These are phyloP conservation scores for Claviceps digitariae DNA, from an alignment of 2,329 filamentous ascomycete species.

Conservation along the genomic window DNA sequence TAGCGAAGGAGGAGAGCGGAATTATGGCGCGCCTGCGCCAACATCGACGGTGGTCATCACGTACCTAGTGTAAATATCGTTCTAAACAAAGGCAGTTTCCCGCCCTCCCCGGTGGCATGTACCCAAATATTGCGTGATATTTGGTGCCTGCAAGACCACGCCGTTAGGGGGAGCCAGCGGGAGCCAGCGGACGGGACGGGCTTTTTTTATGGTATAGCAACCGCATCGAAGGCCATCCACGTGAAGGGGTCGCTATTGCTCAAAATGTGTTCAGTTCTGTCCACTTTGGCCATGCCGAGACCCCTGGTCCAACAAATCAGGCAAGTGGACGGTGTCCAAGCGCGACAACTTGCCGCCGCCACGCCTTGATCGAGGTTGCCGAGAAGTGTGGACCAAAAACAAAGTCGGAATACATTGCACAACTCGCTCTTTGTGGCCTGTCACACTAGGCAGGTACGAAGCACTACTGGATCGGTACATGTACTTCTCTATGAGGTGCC, in stretches of 20 bases:
- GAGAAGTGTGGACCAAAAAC: not conserved
- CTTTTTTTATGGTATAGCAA: not conserved
- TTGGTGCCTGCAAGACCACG: not conserved
- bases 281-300: not conserved
- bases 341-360: not conserved
- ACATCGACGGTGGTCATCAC: not conserved
- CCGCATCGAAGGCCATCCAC: constrained; percentile 3
- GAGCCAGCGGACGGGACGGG: not conserved
- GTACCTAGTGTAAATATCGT: too few relatives aligned
- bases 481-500: too few relatives aligned
- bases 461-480: too few relatives aligned
- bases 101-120: not conserved
- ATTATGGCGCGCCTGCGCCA: not conserved
- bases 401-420: not conserved
- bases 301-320: constrained; percentile 1
- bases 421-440: not conserved
- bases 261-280: not conserved
- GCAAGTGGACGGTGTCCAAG: not conserved
- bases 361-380: not conserved
- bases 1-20: not conserved
- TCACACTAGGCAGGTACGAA: not conserved
- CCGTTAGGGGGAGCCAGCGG: not conserved
- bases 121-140: not conserved
- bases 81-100: not conserved
- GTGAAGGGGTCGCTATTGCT: constrained; percentile 1